Percentiles rank a stretch among this genome's conserved stretches.
phyloP scores from a whole-genome alignment of 75 land plant species.

The Sequoiadendron giganteum region DNA sequence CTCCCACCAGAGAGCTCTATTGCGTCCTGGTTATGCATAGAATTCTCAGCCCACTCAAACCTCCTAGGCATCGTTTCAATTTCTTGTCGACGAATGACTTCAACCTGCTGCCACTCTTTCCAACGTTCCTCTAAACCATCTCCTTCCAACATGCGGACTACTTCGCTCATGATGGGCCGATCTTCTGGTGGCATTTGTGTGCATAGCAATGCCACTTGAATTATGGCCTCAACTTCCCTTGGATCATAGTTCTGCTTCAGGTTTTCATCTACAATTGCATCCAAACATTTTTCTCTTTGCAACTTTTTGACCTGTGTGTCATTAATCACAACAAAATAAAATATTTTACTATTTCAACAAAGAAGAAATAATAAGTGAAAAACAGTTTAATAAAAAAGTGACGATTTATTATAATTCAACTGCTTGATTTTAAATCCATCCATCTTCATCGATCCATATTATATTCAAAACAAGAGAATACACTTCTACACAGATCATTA shows the following conservation, averaged over 20 bases:
- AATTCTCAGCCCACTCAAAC: slow-evolving; percentile 79
- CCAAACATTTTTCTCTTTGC: slow-evolving; percentile 69
- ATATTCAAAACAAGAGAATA: background rate
- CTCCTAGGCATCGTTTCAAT: slow-evolving; percentile 60
- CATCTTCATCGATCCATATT: too few relatives aligned
- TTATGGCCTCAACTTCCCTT: slow-evolving; percentile 76
- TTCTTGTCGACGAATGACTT: slow-evolving; percentile 64
- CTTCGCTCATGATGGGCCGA: slow-evolving; percentile 85
- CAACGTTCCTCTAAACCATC: slow-evolving; percentile 89
- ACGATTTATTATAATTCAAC: too few relatives aligned
- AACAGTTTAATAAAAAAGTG: background rate
- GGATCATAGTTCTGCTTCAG: slow-evolving; percentile 53
- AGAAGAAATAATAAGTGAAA: background rate
- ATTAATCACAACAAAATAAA: background rate
- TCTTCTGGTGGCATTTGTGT: slow-evolving; percentile 77
- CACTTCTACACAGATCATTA: background rate
- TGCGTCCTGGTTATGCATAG: slow-evolving; percentile 70
- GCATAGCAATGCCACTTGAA: slow-evolving; percentile 89
- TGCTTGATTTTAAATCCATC: too few relatives aligned
- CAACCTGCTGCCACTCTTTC: slow-evolving; percentile 90
- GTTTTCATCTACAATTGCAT: slow-evolving; percentile 73
- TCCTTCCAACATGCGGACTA: slow-evolving; percentile 90
- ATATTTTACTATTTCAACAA: background rate
- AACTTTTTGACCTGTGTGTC: slow-evolving; percentile 70
- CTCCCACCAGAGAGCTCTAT: slow-evolving; percentile 86